Evolutionary conservation across 2,329 filamentous ascomycete species (phyloP), one percentile per base, ranked within the genome.

Genomic region (Dactylellina parvicollis): DNA sequence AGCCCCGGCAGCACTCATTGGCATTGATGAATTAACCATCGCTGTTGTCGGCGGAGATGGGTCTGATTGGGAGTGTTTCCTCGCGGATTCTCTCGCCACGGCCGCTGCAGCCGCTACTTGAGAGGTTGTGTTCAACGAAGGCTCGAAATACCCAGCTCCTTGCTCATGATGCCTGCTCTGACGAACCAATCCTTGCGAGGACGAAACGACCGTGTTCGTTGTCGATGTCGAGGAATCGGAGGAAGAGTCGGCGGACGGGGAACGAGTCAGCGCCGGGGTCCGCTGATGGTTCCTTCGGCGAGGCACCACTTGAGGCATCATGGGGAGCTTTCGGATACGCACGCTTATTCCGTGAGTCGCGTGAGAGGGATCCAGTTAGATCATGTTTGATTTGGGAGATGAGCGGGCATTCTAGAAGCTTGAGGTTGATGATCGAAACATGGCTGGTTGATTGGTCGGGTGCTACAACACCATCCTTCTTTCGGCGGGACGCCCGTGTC

Each of bases 101-200:
- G 80, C 82, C 76, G 83, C 80, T 69, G 82, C 61, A 42, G 70
- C 52, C 44, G 75, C 54, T 40, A 75, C 80, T 40, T 79, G 76
- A 28, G 83, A 83, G 4, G 84, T 82, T n/a, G 84, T 84, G 40
- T 87, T 86, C 62, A 89, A 80, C 30, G 85, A 86, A 14, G 88
- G 87, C 79, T 90, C 88, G 77, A 89, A 89, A 80, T 88, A 89
- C 62, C 88, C 88, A 79, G 69, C 69, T 24, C 69, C 69, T 44
- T 73, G 69, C 4, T 73, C 69, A 66, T 73, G 52, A 38, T 73
- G 44, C 22, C 69, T 42, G 34, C 47, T 73, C 30, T 56, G 69
- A 9, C 69, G 69, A 26, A 66, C 46, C 26, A 73, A 24, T 14
- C 60, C 60, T 22, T 66, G 69, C 18, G 47, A 52, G 18, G 52